These are phyloP conservation scores for Colletotrichum horii DNA, from an alignment of 2,329 filamentous ascomycete species.

Conservation along the genomic window DNA sequence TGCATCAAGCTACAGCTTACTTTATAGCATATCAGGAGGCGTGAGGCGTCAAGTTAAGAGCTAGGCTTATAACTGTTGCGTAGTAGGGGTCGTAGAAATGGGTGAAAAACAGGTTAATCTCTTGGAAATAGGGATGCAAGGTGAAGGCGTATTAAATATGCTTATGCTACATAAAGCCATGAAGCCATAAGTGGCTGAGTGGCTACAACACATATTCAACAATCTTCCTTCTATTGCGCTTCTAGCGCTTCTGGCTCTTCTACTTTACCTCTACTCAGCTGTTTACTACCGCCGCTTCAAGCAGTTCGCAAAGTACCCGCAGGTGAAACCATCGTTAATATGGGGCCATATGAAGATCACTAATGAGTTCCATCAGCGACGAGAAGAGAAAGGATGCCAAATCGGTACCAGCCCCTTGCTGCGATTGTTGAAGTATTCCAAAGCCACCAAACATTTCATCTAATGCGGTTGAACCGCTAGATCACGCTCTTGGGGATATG, in stretches of 20 bases:
- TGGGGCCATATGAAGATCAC: slow-evolving; percentile 17
- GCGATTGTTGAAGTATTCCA: background rate
- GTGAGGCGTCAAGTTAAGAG: too few species aligned
- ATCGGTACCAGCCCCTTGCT: background rate
- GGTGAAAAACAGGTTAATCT: too few species aligned
- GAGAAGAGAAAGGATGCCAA: background rate
- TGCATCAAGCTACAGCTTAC: too few species aligned
- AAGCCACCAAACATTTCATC: background rate
- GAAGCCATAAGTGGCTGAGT: too few species aligned
- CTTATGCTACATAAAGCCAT: too few species aligned
- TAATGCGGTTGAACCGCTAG: background rate
- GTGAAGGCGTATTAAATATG: too few species aligned
- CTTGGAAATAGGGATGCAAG: too few species aligned
- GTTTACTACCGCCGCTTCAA: slow-evolving; percentile 15
- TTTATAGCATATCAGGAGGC: too few species aligned
- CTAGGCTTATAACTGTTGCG: too few species aligned
- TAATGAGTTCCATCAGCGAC: background rate
- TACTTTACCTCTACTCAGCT: slow-evolving; percentile 1
- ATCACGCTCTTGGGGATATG: slow-evolving; percentile 31
- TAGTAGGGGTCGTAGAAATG: too few species aligned
- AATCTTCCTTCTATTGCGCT: background rate
- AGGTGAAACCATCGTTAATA: slow-evolving; percentile 9
- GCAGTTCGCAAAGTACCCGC: slow-evolving; percentile 12
- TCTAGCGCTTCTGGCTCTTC: background rate
- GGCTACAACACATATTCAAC: too few species aligned